These are phyloP conservation scores for Discostella stelligeroides DNA, from an alignment of 108 stramenopile genomes.

Conservation along the genomic window DNA sequence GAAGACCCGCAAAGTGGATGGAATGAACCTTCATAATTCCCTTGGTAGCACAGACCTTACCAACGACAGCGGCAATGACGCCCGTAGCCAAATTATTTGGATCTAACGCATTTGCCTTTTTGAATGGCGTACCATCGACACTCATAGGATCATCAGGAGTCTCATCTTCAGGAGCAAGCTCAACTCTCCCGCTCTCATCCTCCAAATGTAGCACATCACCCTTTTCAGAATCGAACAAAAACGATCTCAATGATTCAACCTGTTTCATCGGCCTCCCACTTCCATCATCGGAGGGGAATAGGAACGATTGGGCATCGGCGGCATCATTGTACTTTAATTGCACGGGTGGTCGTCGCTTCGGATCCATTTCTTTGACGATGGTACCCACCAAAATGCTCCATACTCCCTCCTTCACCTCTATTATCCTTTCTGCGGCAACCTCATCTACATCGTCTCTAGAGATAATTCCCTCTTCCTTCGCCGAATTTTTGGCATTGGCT, in stretches of 20 bases:
- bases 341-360: constrained; percentile 32
- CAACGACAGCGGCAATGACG: constrained; percentile 70
- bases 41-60: constrained; percentile 49
- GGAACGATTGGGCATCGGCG: constrained; percentile 31
- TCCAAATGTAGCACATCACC: constrained; percentile 74
- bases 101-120: constrained; percentile 18
- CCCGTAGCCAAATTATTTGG: constrained; percentile 68
- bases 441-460: constrained; percentile 4
- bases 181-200: constrained; percentile 85
- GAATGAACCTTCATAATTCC: constrained; percentile 72
- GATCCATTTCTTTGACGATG: constrained; percentile 59
- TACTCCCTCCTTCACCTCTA: constrained; percentile 73
- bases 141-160: constrained; percentile 4
- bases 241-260: constrained; percentile 33
- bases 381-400: constrained; percentile 76
- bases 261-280: constrained; percentile 4
- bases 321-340: constrained; percentile 18
- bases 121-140: background rate
- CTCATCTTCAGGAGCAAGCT: constrained; percentile 36
- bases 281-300: constrained; percentile 21
- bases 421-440: constrained; percentile 59
- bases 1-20: constrained; percentile 56
- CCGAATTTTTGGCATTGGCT: constrained; percentile 25
- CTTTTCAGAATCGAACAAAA: constrained; percentile 40
- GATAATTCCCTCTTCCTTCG: constrained; percentile 15